phyloP scores from a whole-genome alignment of 176 grass and related monocot genomes.

The Neostapfia colusana region DNA sequence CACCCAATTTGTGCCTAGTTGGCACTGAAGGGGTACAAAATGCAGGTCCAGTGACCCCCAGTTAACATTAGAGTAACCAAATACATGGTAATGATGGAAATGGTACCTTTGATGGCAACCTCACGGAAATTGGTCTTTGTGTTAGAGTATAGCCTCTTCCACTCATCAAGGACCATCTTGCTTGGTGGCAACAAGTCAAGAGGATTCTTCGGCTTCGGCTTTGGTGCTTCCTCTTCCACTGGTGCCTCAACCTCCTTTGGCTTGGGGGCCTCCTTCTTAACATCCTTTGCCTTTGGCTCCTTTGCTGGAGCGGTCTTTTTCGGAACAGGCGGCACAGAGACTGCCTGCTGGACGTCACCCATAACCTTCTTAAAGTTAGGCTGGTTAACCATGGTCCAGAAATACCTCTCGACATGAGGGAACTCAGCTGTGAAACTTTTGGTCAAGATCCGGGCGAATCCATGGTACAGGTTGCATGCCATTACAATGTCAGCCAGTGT shows the following conservation, averaged over 20 bases:
- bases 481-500: slow-evolving; percentile 74
- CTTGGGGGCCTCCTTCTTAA: slow-evolving; percentile 68
- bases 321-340: slow-evolving; percentile 52
- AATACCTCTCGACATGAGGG: slow-evolving; percentile 88
- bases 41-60: not conserved
- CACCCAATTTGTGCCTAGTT: not conserved
- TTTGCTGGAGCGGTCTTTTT: slow-evolving; percentile 53
- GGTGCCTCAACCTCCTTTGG: slow-evolving; percentile 49
- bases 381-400: slow-evolving; percentile 84
- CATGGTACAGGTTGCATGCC: slow-evolving; percentile 69
- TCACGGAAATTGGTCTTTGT: slow-evolving; percentile 97
- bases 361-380: slow-evolving; percentile 73
- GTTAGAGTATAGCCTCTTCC: slow-evolving; percentile 98
- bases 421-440: slow-evolving; percentile 79
- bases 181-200: slow-evolving; percentile 87
- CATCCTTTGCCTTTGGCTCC: slow-evolving; percentile 68
- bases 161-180: slow-evolving; percentile 95
- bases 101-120: slow-evolving; percentile 87
- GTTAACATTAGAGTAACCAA: not conserved
- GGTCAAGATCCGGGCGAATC: slow-evolving; percentile 49
- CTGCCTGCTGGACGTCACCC: slow-evolving; percentile 67
- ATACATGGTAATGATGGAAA: not conserved
- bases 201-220: slow-evolving; percentile 86
- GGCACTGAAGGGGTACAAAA: not conserved
- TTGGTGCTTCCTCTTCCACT: slow-evolving; percentile 88